phyloP scores from a whole-genome alignment of 2,329 filamentous ascomycete species.

The Fusarium anguioides region DNA sequence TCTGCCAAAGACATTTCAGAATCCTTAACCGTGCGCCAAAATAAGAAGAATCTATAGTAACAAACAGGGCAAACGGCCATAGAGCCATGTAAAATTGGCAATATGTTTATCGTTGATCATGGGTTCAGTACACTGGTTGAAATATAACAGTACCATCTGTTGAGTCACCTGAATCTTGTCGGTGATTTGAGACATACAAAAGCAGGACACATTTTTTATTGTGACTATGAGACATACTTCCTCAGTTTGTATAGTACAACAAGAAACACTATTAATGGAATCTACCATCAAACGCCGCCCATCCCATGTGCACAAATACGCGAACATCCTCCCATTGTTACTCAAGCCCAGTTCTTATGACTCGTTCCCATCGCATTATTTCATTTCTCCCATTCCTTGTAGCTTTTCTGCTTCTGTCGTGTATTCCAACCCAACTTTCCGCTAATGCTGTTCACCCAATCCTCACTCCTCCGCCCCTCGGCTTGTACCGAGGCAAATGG shows the following conservation, averaged over 20 bases:
- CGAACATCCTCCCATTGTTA: not conserved
- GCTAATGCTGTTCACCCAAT: constrained; percentile 85
- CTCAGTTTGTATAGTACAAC: no score
- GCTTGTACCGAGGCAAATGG: constrained; percentile 83
- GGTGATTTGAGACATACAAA: no score
- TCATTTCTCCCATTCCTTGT: constrained; percentile 59
- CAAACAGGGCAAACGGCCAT: not conserved
- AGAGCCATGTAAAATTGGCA: not conserved
- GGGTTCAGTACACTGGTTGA: no score
- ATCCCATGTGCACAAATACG: not conserved
- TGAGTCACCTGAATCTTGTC: no score
- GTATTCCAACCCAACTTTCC: constrained; percentile 86
- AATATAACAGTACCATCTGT: no score
- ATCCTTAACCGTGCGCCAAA: constrained; percentile 56
- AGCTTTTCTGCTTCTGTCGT: constrained; percentile 78
- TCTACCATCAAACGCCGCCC: constrained; percentile 8
- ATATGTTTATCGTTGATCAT: not conserved
- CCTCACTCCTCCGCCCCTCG: constrained; percentile 75
- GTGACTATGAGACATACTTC: no score
- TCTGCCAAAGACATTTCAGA: constrained; percentile 65
- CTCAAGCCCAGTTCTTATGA: not conserved
- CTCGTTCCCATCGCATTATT: not conserved
- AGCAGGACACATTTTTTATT: no score
- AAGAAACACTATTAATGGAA: no score
- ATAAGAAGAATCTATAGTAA: constrained; percentile 47